Conservation (phyloP, 1,284 basidiomycete genomes). For the Fomitopsis betulina region DNA sequence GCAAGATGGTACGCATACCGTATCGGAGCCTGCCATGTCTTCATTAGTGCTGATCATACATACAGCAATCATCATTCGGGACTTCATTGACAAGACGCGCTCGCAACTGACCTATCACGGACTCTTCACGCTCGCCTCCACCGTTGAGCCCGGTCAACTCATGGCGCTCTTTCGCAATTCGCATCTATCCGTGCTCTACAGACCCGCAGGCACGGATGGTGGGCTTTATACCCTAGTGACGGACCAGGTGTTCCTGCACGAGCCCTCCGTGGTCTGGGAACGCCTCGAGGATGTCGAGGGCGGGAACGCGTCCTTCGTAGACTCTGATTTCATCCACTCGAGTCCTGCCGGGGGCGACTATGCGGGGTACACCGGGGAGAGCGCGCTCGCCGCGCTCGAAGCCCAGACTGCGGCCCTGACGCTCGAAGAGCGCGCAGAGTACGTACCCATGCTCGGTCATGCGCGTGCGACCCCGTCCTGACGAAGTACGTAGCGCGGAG, state of each 20-base stretch:
- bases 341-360: slow-evolving; percentile 76
- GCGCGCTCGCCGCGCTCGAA: slow-evolving; percentile 36
- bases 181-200: slow-evolving; percentile 85
- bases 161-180: slow-evolving; percentile 86
- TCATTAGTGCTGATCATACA: not conserved
- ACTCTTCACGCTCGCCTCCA: slow-evolving; percentile 62
- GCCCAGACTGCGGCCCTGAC: slow-evolving; percentile 24
- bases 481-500: slow-evolving; percentile 37
- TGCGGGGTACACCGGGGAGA: slow-evolving; percentile 68
- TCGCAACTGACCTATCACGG: slow-evolving; percentile 88
- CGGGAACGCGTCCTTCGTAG: slow-evolving; percentile 68
- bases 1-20: slow-evolving; percentile 50
- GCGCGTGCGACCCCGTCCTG: not conserved
- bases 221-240: slow-evolving; percentile 79
- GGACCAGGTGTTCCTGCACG: slow-evolving; percentile 74
- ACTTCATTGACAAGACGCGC: slow-evolving; percentile 67
- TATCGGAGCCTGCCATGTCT: not conserved
- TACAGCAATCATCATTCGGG: slow-evolving; percentile 61
- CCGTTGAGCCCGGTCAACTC: slow-evolving; percentile 50
- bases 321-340: slow-evolving; percentile 58
- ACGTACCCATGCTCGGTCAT: slow-evolving; percentile 19
- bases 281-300: slow-evolving; percentile 85
- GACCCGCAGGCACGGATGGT: slow-evolving; percentile 38
- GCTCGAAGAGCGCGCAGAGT: slow-evolving; percentile 51
- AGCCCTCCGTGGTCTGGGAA: slow-evolving; percentile 84